Percentiles rank a stretch among this genome's conserved stretches.
Conservation (phyloP, 768 basidiomycete genomes). For the Russula lepida region DNA sequence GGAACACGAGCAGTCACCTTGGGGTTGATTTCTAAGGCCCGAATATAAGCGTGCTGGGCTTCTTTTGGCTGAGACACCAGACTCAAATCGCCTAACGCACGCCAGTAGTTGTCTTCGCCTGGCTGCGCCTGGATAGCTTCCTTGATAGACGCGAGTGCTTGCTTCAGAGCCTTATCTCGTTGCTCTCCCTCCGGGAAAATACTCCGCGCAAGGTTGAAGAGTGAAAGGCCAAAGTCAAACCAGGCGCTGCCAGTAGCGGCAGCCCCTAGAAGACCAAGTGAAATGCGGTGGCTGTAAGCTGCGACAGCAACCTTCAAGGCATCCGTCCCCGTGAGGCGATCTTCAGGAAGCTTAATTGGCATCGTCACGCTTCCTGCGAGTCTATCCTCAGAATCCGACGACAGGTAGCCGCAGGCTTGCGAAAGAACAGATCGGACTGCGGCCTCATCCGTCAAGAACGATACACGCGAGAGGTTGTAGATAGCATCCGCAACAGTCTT, state of each 20-base stretch:
- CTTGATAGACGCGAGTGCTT: constrained; percentile 48
- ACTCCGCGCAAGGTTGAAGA: constrained; percentile 42
- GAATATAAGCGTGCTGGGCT: constrained; percentile 89
- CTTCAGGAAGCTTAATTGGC: constrained; percentile 21
- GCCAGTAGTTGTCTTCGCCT: constrained; percentile 70
- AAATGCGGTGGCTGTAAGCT: constrained; percentile 53
- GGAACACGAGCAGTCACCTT: constrained; percentile 45
- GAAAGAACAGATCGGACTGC: constrained; percentile 31
- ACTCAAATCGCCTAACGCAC: constrained; percentile 65
- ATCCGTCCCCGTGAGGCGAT: constrained; percentile 26
- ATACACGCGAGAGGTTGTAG: constrained; percentile 50
- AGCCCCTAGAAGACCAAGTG: constrained; percentile 47
- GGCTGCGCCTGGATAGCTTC: constrained; percentile 69
- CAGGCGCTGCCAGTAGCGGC: constrained; percentile 48
- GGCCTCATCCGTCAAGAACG: constrained; percentile 40
- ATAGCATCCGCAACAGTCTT: constrained; percentile 75
- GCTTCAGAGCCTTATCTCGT: constrained; percentile 30
- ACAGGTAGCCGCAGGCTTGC: constrained; percentile 33
- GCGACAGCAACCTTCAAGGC: constrained; percentile 46
- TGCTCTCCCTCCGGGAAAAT: constrained; percentile 26
- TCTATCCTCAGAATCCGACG: constrained; percentile 34
- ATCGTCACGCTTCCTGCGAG: constrained; percentile 35
- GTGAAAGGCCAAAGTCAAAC: constrained; percentile 63
- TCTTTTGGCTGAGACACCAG: constrained; percentile 59
- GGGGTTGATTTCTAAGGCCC: constrained; percentile 73